These are phyloP conservation scores for Aspergillus fumigatus DNA, from an alignment of 2,329 filamentous ascomycete species.

Conservation along the genomic window DNA sequence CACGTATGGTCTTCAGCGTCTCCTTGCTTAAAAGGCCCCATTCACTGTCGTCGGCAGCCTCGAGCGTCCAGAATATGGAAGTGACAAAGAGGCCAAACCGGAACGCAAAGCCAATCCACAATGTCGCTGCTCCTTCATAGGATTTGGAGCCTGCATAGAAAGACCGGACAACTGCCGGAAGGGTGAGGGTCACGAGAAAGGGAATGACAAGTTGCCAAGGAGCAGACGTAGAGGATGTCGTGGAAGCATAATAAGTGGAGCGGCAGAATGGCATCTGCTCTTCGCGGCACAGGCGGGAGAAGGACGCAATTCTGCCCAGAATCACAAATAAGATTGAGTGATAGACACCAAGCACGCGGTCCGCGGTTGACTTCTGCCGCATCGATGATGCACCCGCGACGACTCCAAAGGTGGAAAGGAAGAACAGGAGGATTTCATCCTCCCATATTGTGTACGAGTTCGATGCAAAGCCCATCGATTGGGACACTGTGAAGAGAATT, in stretches of 20 bases:
- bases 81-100: slow-evolving; percentile 70
- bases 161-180: slow-evolving; percentile 75
- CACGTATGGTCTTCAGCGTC: slow-evolving; percentile 66
- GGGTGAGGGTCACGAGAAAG: slow-evolving; percentile 63
- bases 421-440: slow-evolving; percentile 88
- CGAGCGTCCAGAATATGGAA: slow-evolving; percentile 80
- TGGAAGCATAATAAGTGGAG: slow-evolving; percentile 92
- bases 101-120: slow-evolving; percentile 79
- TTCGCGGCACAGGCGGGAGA: slow-evolving; percentile 89
- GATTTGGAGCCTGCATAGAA: slow-evolving; percentile 80
- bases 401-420: slow-evolving; percentile 81
- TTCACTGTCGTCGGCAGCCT: slow-evolving; percentile 76
- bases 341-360: slow-evolving; percentile 72
- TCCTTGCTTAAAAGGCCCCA: slow-evolving; percentile 66
- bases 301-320: slow-evolving; percentile 73
- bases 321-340: slow-evolving; percentile 81
- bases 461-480: slow-evolving; percentile 90
- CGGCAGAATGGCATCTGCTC: slow-evolving; percentile 97
- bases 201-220: slow-evolving; percentile 83
- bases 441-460: slow-evolving; percentile 99
- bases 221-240: slow-evolving; percentile 86
- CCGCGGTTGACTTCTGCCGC: slow-evolving; percentile 60
- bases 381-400: slow-evolving; percentile 71
- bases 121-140: slow-evolving; percentile 77
- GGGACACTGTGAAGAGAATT: slow-evolving; percentile 72